Percentiles rank a stretch among this genome's conserved stretches.
Evolutionary conservation across 163 green algal species (phyloP).

Genomic region (Scenedesmus sp.): DNA sequence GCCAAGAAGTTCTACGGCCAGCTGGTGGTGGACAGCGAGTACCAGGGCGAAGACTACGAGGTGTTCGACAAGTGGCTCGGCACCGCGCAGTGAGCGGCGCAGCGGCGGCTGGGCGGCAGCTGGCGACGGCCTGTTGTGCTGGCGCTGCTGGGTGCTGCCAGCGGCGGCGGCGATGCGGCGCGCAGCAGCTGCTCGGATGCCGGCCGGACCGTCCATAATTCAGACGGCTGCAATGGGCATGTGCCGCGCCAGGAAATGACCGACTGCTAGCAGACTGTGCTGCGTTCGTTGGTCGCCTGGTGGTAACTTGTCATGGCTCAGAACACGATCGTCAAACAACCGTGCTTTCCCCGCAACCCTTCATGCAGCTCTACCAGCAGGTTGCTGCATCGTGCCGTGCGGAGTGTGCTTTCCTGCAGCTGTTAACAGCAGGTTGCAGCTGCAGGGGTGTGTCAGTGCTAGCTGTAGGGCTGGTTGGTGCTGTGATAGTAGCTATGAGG

Average conservation of each 20-base stretch:
- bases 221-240: background rate
- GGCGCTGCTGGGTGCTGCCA: background rate
- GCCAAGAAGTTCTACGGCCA: slow-evolving; percentile 76
- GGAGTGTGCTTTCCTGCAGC: too few species aligned
- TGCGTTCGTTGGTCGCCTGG: background rate
- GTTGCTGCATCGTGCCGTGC: too few species aligned
- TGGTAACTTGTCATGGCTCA: background rate
- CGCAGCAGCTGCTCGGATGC: background rate
- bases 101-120: background rate
- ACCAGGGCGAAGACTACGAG: slow-evolving; percentile 96
- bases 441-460: too few species aligned
- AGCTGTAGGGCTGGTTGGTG: too few species aligned
- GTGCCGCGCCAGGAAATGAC: too few species aligned
- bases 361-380: too few species aligned
- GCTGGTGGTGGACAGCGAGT: slow-evolving; percentile 88
- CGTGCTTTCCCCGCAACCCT: background rate
- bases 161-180: background rate
- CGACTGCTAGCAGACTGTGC: too few species aligned
- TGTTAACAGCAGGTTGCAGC: too few species aligned
- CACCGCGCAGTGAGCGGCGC: slow-evolving; percentile 42
- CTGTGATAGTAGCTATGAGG: too few species aligned
- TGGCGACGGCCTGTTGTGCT: background rate
- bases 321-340: too few species aligned
- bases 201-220: background rate
- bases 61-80: slow-evolving; percentile 87